These are phyloP conservation scores for Albifimbria verrucaria DNA, from an alignment of 2,329 filamentous ascomycete species.

Conservation along the genomic window DNA sequence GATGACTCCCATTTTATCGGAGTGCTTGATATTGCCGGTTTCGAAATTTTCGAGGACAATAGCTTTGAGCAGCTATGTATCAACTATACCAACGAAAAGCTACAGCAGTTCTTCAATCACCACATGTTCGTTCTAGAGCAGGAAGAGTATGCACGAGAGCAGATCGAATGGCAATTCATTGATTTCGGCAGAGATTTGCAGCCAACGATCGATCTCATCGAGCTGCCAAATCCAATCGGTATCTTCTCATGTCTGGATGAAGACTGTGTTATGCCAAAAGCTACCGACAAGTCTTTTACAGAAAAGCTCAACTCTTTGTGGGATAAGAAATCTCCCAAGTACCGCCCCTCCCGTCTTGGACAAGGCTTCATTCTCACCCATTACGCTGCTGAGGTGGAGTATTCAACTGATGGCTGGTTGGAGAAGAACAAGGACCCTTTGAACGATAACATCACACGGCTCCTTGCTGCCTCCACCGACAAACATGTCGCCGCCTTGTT, in stretches of 20 bases:
- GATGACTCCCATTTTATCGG: conserved; percentile 97
- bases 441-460: conserved; percentile 91
- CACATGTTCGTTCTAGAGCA: conserved; percentile 99
- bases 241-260: conserved; percentile 98
- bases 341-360: conserved; percentile 79
- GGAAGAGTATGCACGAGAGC: conserved; percentile 94
- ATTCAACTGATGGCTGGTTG: conserved; percentile 90
- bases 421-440: conserved; percentile 99
- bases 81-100: conserved; percentile 99
- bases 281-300: conserved; percentile 93
- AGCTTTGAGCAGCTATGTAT: conserved; percentile 99
- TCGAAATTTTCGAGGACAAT: conserved; percentile 97
- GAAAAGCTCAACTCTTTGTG: conserved; percentile 96
- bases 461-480: conserved; percentile 79
- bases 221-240: conserved; percentile 93
- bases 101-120: conserved; percentile 99
- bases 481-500: conserved; percentile 83
- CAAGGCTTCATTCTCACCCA: conserved; percentile 96
- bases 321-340: conserved; percentile 95
- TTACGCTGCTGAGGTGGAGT: conserved; percentile 97
- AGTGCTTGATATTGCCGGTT: conserved; percentile 96
- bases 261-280: conserved; percentile 98
- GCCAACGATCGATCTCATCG: conserved; percentile 95
- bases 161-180: conserved; percentile 99
- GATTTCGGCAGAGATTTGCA: conserved; percentile 97